Evolutionary conservation across 2,329 filamentous ascomycete species (phyloP).

Genomic region (Hymenoscyphus albidus): DNA sequence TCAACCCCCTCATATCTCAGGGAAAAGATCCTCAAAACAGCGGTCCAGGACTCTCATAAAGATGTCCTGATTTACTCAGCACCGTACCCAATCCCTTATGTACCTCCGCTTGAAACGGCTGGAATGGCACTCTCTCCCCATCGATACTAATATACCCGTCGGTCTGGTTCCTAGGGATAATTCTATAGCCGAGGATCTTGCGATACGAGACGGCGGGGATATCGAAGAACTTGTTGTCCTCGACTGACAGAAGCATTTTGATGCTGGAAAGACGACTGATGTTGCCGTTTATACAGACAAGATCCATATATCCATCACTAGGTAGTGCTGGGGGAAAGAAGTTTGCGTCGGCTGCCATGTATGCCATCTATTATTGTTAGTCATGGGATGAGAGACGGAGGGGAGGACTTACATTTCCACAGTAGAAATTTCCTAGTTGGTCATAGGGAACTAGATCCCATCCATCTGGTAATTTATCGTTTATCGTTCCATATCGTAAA

Average conservation of each 20-base stretch:
- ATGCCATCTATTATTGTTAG: constrained; percentile 66
- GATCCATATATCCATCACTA: constrained; percentile 80
- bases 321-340: constrained; percentile 84
- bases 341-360: constrained; percentile 80
- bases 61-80: constrained; percentile 68
- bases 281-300: constrained; percentile 76
- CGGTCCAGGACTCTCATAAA: constrained; percentile 62
- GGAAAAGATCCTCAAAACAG: neutral
- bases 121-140: constrained; percentile 82
- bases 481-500: constrained; percentile 74
- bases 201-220: constrained; percentile 72
- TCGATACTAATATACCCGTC: constrained; percentile 91
- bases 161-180: constrained; percentile 68
- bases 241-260: constrained; percentile 66
- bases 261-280: constrained; percentile 64
- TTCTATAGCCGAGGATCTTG: constrained; percentile 83
- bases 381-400: neutral
- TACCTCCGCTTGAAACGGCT: constrained; percentile 86
- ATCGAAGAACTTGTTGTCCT: constrained; percentile 74
- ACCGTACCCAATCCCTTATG: constrained; percentile 79
- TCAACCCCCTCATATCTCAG: constrained; percentile 8
- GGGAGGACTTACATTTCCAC: constrained; percentile 65
- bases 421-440: constrained; percentile 87
- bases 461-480: constrained; percentile 68
- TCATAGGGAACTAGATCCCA: constrained; percentile 74